Evolutionary conservation across 2,329 filamentous ascomycete genomes (phyloP), one percentile per base, ranked within the genome.

Genomic region (Neurospora sp.): DNA sequence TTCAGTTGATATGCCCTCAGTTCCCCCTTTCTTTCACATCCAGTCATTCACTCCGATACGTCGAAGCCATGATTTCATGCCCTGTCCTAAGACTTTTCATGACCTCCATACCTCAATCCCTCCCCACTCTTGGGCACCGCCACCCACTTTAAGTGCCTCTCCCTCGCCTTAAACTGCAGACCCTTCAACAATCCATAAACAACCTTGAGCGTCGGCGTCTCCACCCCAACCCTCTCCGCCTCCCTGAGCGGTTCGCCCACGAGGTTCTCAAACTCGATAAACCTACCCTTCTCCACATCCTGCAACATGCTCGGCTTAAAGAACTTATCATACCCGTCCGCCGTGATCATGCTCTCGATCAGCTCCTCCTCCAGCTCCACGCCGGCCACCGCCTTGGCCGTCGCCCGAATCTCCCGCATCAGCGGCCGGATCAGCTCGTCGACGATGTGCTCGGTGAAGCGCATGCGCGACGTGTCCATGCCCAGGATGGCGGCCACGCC

Each of bases 221-320:
- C 70, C 1, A 88, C 84, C 1, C 85, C 85, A 0, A 79, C 76
- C 39, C 75, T 76, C 72, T 82, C 81, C 0, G 82, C 86, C 73
- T 85, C 85, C 2, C 83, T 78, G 66, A 88, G 71, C n/a, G 86
- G 85, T 78, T 88, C 86, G 1, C 86, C 86, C 3, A 88, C 76
- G 42, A 88, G 81, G 72, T 84, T 86, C 75, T 88, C 85, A 67
- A 83, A 81, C 76, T 89, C 86, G 71, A 86, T 84, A 68, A 82
- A 84, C 73, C 86, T 87, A 17, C 85, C 81, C 80, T 86, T 86
- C 40, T 79, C 77, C 7, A 83, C 76, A 76, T 87, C 85, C 73
- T 84, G 82, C 23, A 82, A 78, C 85, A 87, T 88, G 73, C 83
- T 85, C 1, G 85, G 86, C 72, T 80, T 79, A 71, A 85, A 80